These are phyloP conservation scores for Taphrina populina DNA, from an alignment of 1,139 yeast species.

Conservation along the genomic window DNA sequence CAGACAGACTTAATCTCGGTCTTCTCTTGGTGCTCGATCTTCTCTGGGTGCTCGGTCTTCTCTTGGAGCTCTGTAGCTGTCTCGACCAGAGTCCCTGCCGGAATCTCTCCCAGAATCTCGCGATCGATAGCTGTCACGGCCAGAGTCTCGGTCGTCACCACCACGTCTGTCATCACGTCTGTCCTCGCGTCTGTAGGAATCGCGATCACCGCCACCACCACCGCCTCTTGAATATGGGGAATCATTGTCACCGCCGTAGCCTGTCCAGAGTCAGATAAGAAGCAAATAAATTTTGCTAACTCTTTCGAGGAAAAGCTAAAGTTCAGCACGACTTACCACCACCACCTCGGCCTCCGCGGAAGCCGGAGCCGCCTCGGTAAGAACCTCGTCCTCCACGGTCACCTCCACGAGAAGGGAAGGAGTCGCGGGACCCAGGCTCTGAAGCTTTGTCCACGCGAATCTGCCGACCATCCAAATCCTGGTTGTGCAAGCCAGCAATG, in stretches of 20 bases:
- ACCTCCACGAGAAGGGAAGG: slow-evolving; percentile 30
- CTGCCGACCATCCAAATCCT: slow-evolving; percentile 32
- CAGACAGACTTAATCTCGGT: slow-evolving; percentile 12
- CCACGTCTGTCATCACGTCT: slow-evolving; percentile 30
- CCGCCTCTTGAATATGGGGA: slow-evolving; percentile 34
- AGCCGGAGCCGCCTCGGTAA: slow-evolving; percentile 31
- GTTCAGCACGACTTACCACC: slow-evolving; percentile 4
- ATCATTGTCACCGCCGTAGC: slow-evolving; percentile 30
- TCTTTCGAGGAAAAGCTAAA: neutral
- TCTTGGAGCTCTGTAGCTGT: slow-evolving; percentile 30
- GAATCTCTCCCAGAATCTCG: slow-evolving; percentile 23
- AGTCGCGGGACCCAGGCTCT: slow-evolving; percentile 31
- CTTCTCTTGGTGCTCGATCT: slow-evolving; percentile 25
- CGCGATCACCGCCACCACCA: slow-evolving; percentile 30
- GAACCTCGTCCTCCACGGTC: slow-evolving; percentile 31
- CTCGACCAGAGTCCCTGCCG: slow-evolving; percentile 22
- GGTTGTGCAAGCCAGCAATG: slow-evolving; percentile 27
- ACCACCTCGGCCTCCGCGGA: slow-evolving; percentile 33
- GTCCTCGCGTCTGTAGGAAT: slow-evolving; percentile 29
- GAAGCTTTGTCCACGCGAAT: slow-evolving; percentile 34
- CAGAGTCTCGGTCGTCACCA: slow-evolving; percentile 28
- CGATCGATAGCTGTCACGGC: slow-evolving; percentile 23
- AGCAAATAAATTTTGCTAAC: too few relatives aligned
- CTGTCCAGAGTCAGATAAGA: neutral
- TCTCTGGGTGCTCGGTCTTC: slow-evolving; percentile 25